Conservation (phyloP, 2,329 filamentous ascomycete genomes). For the Basipetospora chlamydospora region DNA sequence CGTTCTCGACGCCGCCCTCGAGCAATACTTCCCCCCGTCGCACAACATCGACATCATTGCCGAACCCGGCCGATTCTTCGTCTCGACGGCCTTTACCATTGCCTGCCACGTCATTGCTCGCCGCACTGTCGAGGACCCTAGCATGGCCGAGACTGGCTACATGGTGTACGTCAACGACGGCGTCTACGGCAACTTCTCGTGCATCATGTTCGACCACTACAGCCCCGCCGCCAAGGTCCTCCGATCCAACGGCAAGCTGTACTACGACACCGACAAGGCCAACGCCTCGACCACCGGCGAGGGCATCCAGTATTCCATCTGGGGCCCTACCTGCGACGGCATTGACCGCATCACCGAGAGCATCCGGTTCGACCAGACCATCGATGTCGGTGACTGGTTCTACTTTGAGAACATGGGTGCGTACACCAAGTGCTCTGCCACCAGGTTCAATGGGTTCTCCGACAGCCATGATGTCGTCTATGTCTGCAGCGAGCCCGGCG, state of each 20-base stretch:
- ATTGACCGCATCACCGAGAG: conserved; percentile 87
- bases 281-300: conserved; percentile 21
- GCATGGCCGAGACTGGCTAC: conserved; percentile 55
- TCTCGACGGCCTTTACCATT: conserved; percentile 82
- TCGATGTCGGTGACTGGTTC: conserved; percentile 93
- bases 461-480: conserved; percentile 89
- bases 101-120: conserved; percentile 94
- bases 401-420: conserved; percentile 99
- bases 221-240: conserved; percentile 75
- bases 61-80: conserved; percentile 94
- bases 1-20: conserved; percentile 64
- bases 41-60: conserved; percentile 71
- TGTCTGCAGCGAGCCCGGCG: conserved; percentile 84
- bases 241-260: conserved; percentile 40
- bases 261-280: conserved; percentile 34
- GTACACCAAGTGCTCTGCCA: conserved; percentile 96
- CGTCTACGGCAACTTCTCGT: conserved; percentile 95
- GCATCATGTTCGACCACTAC: conserved; percentile 99
- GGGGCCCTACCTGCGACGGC: conserved; percentile 95
- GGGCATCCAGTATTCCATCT: conserved; percentile 79
- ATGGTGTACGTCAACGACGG: conserved; percentile 98
- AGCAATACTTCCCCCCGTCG: conserved; percentile 70
- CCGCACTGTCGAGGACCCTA: conserved; percentile 66
- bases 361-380: conserved; percentile 57
- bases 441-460: conserved; percentile 92